Base-by-base conservation (phyloP, 2,329 filamentous ascomycete species). In the Cercospora janseana region DNA sequence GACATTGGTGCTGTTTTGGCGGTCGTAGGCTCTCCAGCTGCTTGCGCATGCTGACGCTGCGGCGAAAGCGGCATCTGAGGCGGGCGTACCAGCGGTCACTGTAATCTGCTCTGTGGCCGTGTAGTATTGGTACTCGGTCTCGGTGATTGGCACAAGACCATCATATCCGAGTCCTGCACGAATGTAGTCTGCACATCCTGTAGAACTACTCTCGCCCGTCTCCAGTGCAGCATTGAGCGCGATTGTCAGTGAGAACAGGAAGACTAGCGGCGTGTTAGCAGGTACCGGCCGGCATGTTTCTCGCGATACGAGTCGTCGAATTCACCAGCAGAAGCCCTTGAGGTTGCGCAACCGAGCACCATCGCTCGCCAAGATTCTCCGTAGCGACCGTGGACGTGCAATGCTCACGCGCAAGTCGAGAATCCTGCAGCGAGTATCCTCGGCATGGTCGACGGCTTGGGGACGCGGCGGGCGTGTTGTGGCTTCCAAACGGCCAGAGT, bases 121-220 rank as follows among this genome's bases (percentile, higher is more conserved):
- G 13, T 31, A 26, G 10, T 47, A 27, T 4, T 27, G 18, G n/a
- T n/a, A 28, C n/a, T 18, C n/a, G 15, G 26, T 44, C 32, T 38
- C 15, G 10, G 27, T 44, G 29, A 44, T 13, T 20, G 12, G 29
- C 6, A 46, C 44, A 10, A 32, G 23, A 6, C 44, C 31, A 5
- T 34, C 26, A 23, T 32, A 44, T 8, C 46, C 40, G 23, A 53
- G 26, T 13, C 51, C 51, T 10, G 51, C 51, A 18, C 51, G 51
- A 46, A 53, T 53, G 34, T 53, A 53, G 46, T 49, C 51, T 31
- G 47, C 38, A 29, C 38, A 37, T 31, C 38, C 38, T 28, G 32
- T 31, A 21, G 23, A 20, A 38, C 15, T 38, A 4, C 21, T 37
- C 7, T 35, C 15, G 13, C 38, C 23, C 4, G 24, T 29, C 7